Conservation (phyloP, 495 filamentous ascomycete genomes). For the Parmelia sp. region DNA sequence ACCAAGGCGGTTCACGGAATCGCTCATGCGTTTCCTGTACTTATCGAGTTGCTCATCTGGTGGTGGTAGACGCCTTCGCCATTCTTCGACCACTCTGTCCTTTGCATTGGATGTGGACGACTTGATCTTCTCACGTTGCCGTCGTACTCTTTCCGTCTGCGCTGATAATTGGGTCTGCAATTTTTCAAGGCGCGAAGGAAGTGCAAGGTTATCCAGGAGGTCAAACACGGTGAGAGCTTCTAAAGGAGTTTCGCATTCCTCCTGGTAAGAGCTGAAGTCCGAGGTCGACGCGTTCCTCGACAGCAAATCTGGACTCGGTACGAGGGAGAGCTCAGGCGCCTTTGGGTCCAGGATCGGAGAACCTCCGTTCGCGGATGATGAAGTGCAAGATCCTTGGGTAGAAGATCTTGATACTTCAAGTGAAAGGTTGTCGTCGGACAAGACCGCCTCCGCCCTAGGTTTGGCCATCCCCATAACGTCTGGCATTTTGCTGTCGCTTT, state of each 20-base stretch:
- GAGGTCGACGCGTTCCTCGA: constrained; percentile 73
- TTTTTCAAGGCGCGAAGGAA: constrained; percentile 82
- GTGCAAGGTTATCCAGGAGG: constrained; percentile 85
- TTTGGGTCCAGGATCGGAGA: constrained; percentile 18
- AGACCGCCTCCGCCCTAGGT: constrained; percentile 29
- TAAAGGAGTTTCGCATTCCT: constrained; percentile 89
- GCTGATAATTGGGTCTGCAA: constrained; percentile 68
- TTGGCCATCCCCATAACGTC: constrained; percentile 23
- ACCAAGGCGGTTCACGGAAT: constrained; percentile 78
- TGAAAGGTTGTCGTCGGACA: constrained; percentile 22
- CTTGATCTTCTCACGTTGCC: constrained; percentile 70
- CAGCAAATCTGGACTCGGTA: constrained; percentile 42
- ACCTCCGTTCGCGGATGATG: constrained; percentile 26
- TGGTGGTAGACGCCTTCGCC: constrained; percentile 71
- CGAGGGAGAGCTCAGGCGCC: constrained; percentile 32
- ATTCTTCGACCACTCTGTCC: constrained; percentile 80
- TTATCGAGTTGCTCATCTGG: constrained; percentile 89
- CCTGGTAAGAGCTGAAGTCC: constrained; percentile 68
- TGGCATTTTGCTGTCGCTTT: constrained; percentile 26
- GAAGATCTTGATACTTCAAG: constrained; percentile 24
- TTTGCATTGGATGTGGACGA: constrained; percentile 48
- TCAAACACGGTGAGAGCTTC: constrained; percentile 90
- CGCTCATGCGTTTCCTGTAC: constrained; percentile 79
- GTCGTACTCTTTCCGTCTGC: constrained; percentile 80
- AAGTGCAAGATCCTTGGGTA: constrained; percentile 27